phyloP scores from a whole-genome alignment of 2,329 filamentous ascomycete genomes.

The Penicillium occitanis region DNA sequence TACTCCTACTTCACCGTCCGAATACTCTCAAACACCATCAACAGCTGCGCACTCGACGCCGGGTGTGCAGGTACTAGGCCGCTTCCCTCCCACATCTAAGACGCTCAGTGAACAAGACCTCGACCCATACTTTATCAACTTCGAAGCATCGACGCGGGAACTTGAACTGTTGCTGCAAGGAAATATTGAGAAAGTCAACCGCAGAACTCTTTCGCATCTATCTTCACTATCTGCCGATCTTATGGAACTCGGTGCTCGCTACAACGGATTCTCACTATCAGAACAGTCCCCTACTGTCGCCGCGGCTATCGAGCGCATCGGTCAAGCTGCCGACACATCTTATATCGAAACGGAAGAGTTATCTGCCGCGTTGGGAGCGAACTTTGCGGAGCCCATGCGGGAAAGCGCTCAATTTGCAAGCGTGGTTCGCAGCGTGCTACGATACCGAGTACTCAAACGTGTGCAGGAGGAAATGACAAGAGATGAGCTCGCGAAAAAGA shows the following conservation, averaged over 20 bases:
- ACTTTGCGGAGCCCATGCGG: constrained; percentile 95
- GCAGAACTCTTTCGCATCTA: constrained; percentile 80
- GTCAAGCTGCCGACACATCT: constrained; percentile 91
- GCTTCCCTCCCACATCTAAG: constrained; percentile 78
- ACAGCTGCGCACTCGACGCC: constrained; percentile 29
- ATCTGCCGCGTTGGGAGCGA: constrained; percentile 81
- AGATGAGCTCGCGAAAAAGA: constrained; percentile 89
- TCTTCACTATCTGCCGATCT: constrained; percentile 82
- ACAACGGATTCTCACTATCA: constrained; percentile 93
- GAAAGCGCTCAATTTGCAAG: constrained; percentile 97
- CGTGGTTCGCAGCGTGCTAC: constrained; percentile 82
- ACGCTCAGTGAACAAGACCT: constrained; percentile 83
- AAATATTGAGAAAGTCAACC: constrained; percentile 95
- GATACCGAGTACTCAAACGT: constrained; percentile 87
- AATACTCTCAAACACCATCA: constrained; percentile 36
- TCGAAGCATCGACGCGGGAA: constrained; percentile 88
- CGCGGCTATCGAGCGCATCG: constrained; percentile 88
- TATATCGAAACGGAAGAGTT: constrained; percentile 95
- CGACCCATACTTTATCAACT: constrained; percentile 93
- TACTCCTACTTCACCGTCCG: constrained; percentile 56
- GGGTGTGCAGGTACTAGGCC: constrained; percentile 65
- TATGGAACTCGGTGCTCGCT: constrained; percentile 89
- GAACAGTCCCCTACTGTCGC: constrained; percentile 87
- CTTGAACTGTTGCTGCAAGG: constrained; percentile 84
- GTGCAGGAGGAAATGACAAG: constrained; percentile 97